Base-by-base conservation (phyloP, 2,329 filamentous ascomycete genomes). In the Fusarium tricinctum region DNA sequence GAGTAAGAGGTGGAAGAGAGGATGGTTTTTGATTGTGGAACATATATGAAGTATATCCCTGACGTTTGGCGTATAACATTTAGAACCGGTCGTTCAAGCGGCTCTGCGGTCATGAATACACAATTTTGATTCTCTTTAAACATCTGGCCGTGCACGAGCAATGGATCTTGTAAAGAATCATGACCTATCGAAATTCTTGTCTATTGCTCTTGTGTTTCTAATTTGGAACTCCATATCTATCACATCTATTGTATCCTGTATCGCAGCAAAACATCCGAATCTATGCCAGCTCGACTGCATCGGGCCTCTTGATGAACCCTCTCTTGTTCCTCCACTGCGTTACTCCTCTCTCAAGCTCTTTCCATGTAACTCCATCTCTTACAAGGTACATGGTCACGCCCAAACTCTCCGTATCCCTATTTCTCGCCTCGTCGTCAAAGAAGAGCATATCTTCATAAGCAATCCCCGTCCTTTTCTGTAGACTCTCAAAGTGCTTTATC, bases 361-460 rank as follows among this genome's bases (percentile, higher is more conserved):
- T 84, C 80, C 88, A 90, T 3, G 86, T 90, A 54, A 97, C 88
- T 0, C 94, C 94, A 76, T 97, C 91, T 57, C 87, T 82, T 1
- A 98, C 91, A 49, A 97, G 81, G 75, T 89, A 89, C 88, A 98
- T 97, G 1, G 91, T 92, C 5, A 97, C 91, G 0, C 94, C 94
- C 49, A 97, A 74, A 26, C 76, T 81, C 81, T 90, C 88, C 1
- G 97, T 95, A 76, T 97, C 94, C 59, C 88, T 84, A 76, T 98
- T 98, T 63, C 95, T 82, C 52, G 85, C 84, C 85, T 98, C 95
- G 73, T 98, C 95, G 73, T 98, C 95, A 71, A 98, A 98, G 79
- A 98, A 98, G 33, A 98, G 78, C 91, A 98, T 97, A 47, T 97
- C 93, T 68, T 91, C 86, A 74, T 88, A 97, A 8, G 83, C 81